phyloP scores from a whole-genome alignment of 257 asterid genomes.

The Dorcoceras hygrometricum region DNA sequence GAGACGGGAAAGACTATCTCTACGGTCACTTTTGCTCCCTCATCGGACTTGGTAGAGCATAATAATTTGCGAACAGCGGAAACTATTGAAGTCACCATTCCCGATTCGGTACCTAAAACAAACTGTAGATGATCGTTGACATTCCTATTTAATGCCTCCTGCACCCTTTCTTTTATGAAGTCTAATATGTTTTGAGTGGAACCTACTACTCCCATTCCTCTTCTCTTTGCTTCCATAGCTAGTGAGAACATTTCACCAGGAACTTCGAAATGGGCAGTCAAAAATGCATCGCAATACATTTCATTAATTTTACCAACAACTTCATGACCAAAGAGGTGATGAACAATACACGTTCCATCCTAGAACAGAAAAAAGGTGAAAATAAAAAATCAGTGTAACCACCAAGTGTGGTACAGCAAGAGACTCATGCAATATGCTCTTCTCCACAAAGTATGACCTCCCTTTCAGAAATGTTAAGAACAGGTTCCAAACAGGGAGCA shows the following conservation, averaged over 20 bases:
- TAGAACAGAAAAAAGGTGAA: constrained; percentile 27
- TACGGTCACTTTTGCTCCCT: constrained; percentile 56
- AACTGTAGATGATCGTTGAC: constrained; percentile 92
- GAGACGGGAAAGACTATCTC: constrained; percentile 97
- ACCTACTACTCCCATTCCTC: constrained; percentile 98
- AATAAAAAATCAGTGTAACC: neutral
- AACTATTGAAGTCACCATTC: constrained; percentile 94
- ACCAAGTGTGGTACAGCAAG: neutral
- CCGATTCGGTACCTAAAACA: constrained; percentile 92
- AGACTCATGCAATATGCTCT: neutral
- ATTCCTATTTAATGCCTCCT: constrained; percentile 73
- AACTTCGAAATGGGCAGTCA: constrained; percentile 96
- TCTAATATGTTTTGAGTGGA: constrained; percentile 88
- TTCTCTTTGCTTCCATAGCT: constrained; percentile 88
- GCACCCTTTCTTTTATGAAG: constrained; percentile 69
- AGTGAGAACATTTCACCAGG: constrained; percentile 96
- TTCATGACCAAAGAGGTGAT: constrained; percentile 93
- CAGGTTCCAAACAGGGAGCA: neutral
- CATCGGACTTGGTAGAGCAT: constrained; percentile 37
- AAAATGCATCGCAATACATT: constrained; percentile 85
- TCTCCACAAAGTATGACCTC: neutral
- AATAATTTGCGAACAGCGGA: constrained; percentile 62
- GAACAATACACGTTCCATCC: constrained; percentile 97
- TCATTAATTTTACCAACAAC: constrained; percentile 79
- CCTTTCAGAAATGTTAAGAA: neutral